Conservation (phyloP, 441 rosid species). For the Populus tomentosa region DNA sequence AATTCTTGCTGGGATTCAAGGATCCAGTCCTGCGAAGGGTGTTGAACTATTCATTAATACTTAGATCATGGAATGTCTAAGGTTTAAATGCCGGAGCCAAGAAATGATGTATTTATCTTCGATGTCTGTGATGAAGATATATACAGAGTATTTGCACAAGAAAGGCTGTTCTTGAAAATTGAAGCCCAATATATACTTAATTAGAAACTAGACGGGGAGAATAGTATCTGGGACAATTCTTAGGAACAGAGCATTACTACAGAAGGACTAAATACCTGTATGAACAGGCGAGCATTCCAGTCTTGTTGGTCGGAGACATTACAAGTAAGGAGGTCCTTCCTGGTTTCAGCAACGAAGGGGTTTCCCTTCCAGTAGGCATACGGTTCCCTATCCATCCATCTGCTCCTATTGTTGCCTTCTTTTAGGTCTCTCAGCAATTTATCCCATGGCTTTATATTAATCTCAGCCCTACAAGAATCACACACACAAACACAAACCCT, state of each 20-base stretch:
- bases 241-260: not conserved
- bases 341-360: slow-evolving; percentile 48
- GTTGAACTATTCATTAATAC: not conserved
- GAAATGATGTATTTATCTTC: not conserved
- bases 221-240: no score
- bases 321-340: slow-evolving; percentile 65
- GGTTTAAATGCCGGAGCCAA: not conserved
- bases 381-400: slow-evolving; percentile 62
- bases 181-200: no score
- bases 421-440: slow-evolving; percentile 47
- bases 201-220: no score
- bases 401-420: slow-evolving; percentile 49
- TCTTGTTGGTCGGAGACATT: slow-evolving; percentile 51
- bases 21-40: slow-evolving; percentile 59
- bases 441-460: slow-evolving; percentile 71
- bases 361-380: slow-evolving; percentile 90
- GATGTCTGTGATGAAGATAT: not conserved
- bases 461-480: slow-evolving; percentile 57
- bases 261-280: slow-evolving; percentile 36
- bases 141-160: no score
- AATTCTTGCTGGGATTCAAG: slow-evolving; percentile 55
- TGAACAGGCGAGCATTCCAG: slow-evolving; percentile 70
- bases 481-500: not conserved
- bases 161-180: no score
- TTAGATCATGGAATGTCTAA: not conserved